A percentile compares a stretch with the other conserved stretches of the same genome.
Conservation (phyloP, 108 stramenopile species). For the Cyclotella kingstonii region DNA sequence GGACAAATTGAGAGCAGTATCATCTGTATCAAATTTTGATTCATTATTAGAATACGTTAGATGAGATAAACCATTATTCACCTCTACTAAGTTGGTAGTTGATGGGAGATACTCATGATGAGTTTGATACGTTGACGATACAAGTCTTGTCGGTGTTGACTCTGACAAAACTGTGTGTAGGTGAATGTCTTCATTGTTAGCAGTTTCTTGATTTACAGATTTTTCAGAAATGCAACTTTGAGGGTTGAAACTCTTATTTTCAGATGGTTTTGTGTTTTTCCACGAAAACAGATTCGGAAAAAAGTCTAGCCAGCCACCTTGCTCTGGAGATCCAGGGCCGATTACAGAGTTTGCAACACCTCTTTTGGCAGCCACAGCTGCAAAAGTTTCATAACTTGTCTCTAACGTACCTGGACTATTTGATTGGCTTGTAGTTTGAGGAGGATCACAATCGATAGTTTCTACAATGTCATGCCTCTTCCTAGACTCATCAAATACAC, state of each 20-base stretch:
- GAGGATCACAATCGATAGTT: background rate
- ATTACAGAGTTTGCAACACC: slow-evolving; percentile 11
- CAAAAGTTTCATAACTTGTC: slow-evolving; percentile 41
- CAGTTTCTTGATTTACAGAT: background rate
- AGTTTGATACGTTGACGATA: too few relatives aligned
- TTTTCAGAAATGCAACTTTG: background rate
- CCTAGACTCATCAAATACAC: too few relatives aligned
- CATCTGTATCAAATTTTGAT: too few relatives aligned
- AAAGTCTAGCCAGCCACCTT: slow-evolving; percentile 29
- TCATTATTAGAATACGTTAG: too few relatives aligned
- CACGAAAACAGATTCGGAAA: slow-evolving; percentile 19
- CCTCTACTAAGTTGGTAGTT: too few relatives aligned
- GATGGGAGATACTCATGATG: too few relatives aligned
- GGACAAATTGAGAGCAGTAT: too few relatives aligned
- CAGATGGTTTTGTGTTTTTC: background rate
- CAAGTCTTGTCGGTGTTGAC: too few relatives aligned
- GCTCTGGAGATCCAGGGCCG: slow-evolving; percentile 20
- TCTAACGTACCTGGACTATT: slow-evolving; percentile 10
- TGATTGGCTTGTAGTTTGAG: background rate
- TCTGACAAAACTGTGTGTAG: too few relatives aligned
- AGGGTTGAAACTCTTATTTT: background rate
- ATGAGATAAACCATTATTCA: too few relatives aligned
- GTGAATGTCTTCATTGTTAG: background rate
- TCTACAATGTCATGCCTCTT: background rate
- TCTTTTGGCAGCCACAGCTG: slow-evolving; percentile 11